Percentiles rank a stretch among this genome's conserved stretches.
phyloP scores from a whole-genome alignment of 352 stramenopile genomes.

The Phytophthora boehmeriae region DNA sequence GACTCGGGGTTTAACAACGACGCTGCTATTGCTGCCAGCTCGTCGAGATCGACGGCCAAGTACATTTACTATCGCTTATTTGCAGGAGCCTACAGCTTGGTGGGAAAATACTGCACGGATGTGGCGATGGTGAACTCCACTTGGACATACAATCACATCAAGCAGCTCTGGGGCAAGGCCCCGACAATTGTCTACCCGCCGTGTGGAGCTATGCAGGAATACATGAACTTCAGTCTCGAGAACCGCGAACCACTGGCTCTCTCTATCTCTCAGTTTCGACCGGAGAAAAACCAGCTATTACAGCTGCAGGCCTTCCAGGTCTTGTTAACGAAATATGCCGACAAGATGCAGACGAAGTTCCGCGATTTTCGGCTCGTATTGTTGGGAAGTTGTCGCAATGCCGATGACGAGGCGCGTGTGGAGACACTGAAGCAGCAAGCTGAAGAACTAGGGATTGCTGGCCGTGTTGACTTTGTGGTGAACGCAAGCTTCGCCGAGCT shows the following conservation, averaged over 20 bases:
- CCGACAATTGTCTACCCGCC: conserved; percentile 94
- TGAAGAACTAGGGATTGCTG: conserved; percentile 71
- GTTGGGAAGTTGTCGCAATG: conserved; percentile 95
- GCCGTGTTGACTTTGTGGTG: conserved; percentile 94
- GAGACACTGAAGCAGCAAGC: conserved; percentile 83
- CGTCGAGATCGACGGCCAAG: conserved; percentile 90
- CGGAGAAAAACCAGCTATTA: conserved; percentile 98
- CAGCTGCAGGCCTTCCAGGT: conserved; percentile 92
- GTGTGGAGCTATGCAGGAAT: conserved; percentile 90
- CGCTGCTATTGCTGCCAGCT: conserved; percentile 75
- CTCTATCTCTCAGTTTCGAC: conserved; percentile 98
- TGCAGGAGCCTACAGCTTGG: conserved; percentile 89
- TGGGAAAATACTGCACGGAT: conserved; percentile 83
- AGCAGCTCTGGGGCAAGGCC: conserved; percentile 88
- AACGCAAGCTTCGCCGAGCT: conserved; percentile 95
- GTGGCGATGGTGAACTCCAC: conserved; percentile 98
- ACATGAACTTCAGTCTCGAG: conserved; percentile 67
- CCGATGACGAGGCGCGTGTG: conserved; percentile 92
- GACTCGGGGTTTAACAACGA: conserved; percentile 95
- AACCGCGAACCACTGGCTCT: conserved; percentile 85
- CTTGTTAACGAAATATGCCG: conserved; percentile 57
- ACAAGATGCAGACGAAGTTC: conserved; percentile 47
- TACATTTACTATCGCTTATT: conserved; percentile 97
- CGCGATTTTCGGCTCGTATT: conserved; percentile 93
- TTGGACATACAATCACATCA: conserved; percentile 97